These are phyloP conservation scores for Hanseniaspora thailandica DNA, from an alignment of 805 yeast species.

Conservation along the genomic window DNA sequence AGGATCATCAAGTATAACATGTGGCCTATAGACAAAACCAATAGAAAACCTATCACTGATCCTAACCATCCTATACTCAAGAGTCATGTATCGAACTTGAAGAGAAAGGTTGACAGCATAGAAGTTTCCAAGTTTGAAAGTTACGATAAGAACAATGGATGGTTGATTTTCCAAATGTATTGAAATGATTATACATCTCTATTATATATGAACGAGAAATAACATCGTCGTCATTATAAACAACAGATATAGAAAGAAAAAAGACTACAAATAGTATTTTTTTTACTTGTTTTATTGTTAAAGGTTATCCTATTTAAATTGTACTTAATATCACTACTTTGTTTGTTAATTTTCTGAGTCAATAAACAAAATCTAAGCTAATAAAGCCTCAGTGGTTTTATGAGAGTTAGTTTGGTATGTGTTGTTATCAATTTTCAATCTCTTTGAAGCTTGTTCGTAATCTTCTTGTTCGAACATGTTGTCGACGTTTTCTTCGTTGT, in stretches of 20 bases:
- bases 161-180: slow-evolving; percentile 42
- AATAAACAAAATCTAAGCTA: background rate
- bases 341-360: background rate
- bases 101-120: slow-evolving; percentile 37
- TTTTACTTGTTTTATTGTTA: background rate
- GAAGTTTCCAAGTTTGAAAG: slow-evolving; percentile 45
- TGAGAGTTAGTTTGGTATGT: background rate
- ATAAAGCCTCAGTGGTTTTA: background rate
- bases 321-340: background rate
- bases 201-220: background rate
- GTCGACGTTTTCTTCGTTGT: background rate
- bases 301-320: background rate
- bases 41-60: slow-evolving; percentile 63
- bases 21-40: slow-evolving; percentile 65
- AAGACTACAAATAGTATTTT: background rate
- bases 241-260: background rate
- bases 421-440: background rate
- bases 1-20: slow-evolving; percentile 65
- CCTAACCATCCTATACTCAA: slow-evolving; percentile 60
- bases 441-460: background rate
- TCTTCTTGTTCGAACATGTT: slow-evolving; percentile 15
- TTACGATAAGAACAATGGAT: slow-evolving; percentile 66
- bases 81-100: slow-evolving; percentile 57
- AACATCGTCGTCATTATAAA: too few species aligned
- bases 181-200: background rate